Percentiles rank a stretch among this genome's conserved stretches.
phyloP scores from a whole-genome alignment of 2,329 filamentous ascomycete species.

The Trichocomaceae sp. region DNA sequence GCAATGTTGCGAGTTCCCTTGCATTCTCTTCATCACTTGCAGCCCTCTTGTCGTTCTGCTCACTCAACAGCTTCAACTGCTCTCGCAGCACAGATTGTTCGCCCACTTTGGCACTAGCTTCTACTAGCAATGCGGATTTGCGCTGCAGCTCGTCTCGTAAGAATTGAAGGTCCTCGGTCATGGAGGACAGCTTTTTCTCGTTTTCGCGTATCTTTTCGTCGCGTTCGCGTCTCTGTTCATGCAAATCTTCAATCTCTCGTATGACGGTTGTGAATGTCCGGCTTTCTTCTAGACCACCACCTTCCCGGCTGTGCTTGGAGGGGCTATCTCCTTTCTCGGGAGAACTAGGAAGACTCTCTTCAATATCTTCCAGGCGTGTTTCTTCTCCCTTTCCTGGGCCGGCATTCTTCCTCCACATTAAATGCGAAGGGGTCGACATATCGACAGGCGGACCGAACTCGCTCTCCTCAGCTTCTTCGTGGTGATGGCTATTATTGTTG shows the following conservation, averaged over 20 bases:
- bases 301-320: constrained; percentile 21
- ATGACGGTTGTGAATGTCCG: constrained; percentile 21
- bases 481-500: constrained; percentile 16
- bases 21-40: constrained; percentile 23
- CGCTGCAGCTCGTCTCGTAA: constrained; percentile 33
- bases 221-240: constrained; percentile 26
- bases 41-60: constrained; percentile 20
- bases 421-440: constrained; percentile 39
- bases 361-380: constrained; percentile 32
- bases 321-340: constrained; percentile 21
- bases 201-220: constrained; percentile 31
- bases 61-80: constrained; percentile 24
- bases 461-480: constrained; percentile 32
- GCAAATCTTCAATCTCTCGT: constrained; percentile 27
- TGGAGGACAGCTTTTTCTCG: constrained; percentile 27
- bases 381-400: constrained; percentile 19
- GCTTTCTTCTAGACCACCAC: constrained; percentile 13
- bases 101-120: constrained; percentile 20
- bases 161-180: constrained; percentile 32
- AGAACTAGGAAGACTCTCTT: constrained; percentile 28
- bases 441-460: constrained; percentile 39
- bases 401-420: constrained; percentile 26
- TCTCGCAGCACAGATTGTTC: constrained; percentile 25
- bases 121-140: constrained; percentile 24
- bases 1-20: constrained; percentile 28